Conservation (phyloP, 805 yeast species). For the Maudiozyma barnettii region DNA sequence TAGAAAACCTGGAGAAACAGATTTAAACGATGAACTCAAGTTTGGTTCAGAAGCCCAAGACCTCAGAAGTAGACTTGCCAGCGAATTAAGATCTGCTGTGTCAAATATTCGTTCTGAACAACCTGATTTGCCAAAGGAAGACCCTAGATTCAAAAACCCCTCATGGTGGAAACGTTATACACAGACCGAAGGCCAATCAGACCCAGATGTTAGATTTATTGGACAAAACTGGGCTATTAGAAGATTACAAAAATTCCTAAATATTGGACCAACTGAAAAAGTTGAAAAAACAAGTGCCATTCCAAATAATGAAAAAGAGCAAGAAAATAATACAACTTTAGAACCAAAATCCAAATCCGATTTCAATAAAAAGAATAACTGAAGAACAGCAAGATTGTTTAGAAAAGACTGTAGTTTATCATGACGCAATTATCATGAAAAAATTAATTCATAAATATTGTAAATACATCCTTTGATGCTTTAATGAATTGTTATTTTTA, state of each 20-base stretch:
- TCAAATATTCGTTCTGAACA: conserved; percentile 35
- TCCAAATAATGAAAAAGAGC: conserved; percentile 1
- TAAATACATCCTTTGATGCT: background rate
- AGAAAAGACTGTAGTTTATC: background rate
- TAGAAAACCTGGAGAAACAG: conserved; percentile 39
- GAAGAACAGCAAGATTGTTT: background rate
- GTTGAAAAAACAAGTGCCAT: background rate
- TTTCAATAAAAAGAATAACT: background rate
- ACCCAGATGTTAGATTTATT: conserved; percentile 58
- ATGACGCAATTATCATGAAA: background rate
- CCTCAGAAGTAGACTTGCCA: conserved; percentile 65
- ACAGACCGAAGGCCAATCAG: conserved; percentile 51
- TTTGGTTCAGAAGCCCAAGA: conserved; percentile 53
- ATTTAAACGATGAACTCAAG: conserved; percentile 52
- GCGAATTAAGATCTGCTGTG: conserved; percentile 54
- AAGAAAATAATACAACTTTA: background rate
- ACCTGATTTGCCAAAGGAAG: conserved; percentile 47
- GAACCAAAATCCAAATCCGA: background rate
- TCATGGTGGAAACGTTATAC: conserved; percentile 70
- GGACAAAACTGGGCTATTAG: conserved; percentile 81
- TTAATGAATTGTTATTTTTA: background rate
- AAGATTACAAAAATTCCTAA: conserved; percentile 45
- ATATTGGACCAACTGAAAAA: conserved; percentile 15
- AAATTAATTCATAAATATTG: background rate
- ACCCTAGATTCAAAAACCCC: conserved; percentile 56